Base-by-base conservation (phyloP, 139 green algal species). In the Astrephomene gubernaculifera region DNA sequence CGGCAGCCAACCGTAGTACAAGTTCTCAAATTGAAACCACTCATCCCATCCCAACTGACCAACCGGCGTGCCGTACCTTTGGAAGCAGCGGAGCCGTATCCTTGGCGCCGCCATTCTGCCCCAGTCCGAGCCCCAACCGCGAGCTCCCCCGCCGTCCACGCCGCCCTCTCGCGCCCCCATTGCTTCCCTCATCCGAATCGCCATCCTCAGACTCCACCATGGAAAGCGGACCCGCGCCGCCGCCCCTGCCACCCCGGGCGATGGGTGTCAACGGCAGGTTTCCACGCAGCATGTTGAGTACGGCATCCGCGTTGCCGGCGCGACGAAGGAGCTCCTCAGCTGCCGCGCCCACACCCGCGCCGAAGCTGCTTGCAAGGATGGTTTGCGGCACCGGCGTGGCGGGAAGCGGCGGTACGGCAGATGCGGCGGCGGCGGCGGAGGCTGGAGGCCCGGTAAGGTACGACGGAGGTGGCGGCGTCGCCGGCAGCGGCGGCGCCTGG, bases 181-280 rank as follows among this genome's bases (percentile, higher is more conserved):
- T n/a, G 39, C 22, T 33, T 1, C 64, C 60, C 1, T 84, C 78
- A 27, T 84, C 60, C 54, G 74, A 44, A 41, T 25, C 60, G 4
- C 41, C 41, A 31, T 74, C 63, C 57, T 57, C 75, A 5, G 9
- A 52, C 35, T 71, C 57, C 31, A 41, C 39, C 63, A 84, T 25
- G 22, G 63, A 75, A 22, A 84, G 21, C 31, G 78, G 78, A 43
- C 78, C 78, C 14, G 57, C 75, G 43, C 9, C 63, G 57, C 72
- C 72, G 35, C 39, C 39, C 25, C 53, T 53, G 52, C 53, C 74
- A 24, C 74, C 74, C 1, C 60, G 39, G 24, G 61, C 63, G 21
- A 84, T 54, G 31, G 78, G 78, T 63, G 78, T 84, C n/a, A 84
- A 44, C 41, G 78, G 78, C 44, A 84, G 61, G 43, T 84, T 74